phyloP scores from a whole-genome alignment of 2,329 filamentous ascomycete species.

The Helminthosporium solani region DNA sequence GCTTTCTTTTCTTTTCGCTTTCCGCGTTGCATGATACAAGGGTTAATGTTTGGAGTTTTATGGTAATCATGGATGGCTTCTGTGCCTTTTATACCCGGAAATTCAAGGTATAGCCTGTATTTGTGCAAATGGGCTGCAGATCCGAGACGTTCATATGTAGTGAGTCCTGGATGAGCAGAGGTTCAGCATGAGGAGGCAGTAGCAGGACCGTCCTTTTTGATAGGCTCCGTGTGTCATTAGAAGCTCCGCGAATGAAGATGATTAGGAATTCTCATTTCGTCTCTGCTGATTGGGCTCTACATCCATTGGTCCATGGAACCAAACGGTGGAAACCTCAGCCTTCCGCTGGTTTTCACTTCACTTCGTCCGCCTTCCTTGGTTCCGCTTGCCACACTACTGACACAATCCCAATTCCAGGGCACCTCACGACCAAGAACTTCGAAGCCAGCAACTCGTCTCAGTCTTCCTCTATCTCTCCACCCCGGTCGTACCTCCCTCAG shows the following conservation, averaged over 20 bases:
- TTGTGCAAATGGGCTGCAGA: slow-evolving; percentile 1
- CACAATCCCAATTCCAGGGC: slow-evolving; percentile 39
- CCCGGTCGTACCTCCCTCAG: slow-evolving; percentile 20
- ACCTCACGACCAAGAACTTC: slow-evolving; percentile 31
- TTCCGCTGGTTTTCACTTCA: slow-evolving; percentile 9
- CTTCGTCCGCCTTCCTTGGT: slow-evolving; percentile 7
- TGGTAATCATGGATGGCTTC: slow-evolving; percentile 4
- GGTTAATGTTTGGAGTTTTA: slow-evolving; percentile 1
- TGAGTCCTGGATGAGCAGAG: not conserved
- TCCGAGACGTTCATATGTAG: not conserved
- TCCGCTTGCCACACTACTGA: slow-evolving; percentile 30
- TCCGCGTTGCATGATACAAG: not conserved
- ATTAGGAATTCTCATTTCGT: not conserved
- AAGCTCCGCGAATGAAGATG: slow-evolving; percentile 1
- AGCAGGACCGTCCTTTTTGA: not conserved
- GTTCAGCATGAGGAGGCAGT: not conserved
- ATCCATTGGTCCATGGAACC: slow-evolving; percentile 28
- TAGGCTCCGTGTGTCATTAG: not conserved
- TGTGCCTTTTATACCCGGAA: slow-evolving; percentile 10
- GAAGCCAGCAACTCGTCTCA: slow-evolving; percentile 34
- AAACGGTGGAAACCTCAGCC: slow-evolving; percentile 31
- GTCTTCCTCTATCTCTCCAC: slow-evolving; percentile 12
- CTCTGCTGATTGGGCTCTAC: slow-evolving; percentile 7
- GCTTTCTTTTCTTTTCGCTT: not conserved
- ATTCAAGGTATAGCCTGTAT: slow-evolving; percentile 9